These are phyloP conservation scores for Fusarium sp. DNA, from an alignment of 2,329 filamentous ascomycete species.

Conservation along the genomic window DNA sequence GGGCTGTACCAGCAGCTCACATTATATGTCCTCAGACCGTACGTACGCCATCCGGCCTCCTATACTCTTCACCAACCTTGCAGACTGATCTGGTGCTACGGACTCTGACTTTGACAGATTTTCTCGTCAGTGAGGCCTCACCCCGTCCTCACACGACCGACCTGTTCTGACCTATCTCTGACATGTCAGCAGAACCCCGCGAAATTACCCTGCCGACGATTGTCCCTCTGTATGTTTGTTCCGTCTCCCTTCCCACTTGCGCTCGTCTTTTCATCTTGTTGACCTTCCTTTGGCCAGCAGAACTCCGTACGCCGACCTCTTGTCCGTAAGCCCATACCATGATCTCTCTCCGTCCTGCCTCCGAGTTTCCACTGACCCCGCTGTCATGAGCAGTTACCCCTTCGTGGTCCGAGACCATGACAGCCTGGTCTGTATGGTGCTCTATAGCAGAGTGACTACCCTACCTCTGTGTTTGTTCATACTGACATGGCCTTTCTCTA, in stretches of 20 bases:
- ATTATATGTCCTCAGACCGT: neutral
- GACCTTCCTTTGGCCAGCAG: neutral
- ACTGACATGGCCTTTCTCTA: neutral
- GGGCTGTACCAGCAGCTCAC: neutral
- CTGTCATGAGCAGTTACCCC: neutral
- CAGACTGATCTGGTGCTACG: neutral
- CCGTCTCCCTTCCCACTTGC: too few species aligned
- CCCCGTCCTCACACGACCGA: neutral
- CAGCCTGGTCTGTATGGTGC: neutral
- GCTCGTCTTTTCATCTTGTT: neutral
- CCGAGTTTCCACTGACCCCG: neutral
- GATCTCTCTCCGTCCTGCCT: too few species aligned
- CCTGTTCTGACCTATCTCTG: neutral
- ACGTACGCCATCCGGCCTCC: neutral
- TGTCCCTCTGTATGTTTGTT: neutral
- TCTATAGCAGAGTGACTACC: neutral
- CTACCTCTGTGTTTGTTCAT: neutral
- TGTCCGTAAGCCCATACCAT: neutral
- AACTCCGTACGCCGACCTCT: neutral
- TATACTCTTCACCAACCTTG: neutral
- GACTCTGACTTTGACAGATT: neutral
- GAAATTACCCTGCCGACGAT: too few species aligned
- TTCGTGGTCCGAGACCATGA: neutral
- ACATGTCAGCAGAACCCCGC: neutral
- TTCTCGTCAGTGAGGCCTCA: neutral